Evolutionary conservation across 441 rosid genomes (phyloP).

Genomic region (Rhodomyrtus psidioides): DNA sequence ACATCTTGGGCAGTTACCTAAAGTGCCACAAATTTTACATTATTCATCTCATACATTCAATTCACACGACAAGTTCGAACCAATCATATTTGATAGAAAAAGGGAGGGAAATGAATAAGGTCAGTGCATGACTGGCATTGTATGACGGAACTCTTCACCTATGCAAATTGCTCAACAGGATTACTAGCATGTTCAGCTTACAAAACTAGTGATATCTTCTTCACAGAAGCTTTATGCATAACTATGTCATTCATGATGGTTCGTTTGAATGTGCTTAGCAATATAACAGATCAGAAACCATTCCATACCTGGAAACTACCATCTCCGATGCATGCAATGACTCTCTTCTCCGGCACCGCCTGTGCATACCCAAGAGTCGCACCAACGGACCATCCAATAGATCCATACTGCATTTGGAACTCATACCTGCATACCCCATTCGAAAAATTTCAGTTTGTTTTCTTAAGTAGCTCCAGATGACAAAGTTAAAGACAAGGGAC

Average conservation of each 20-base stretch:
- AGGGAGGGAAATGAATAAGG: background rate
- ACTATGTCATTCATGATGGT: background rate
- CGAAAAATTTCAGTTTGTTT: background rate
- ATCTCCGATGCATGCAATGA: constrained; percentile 13
- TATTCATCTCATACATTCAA: background rate
- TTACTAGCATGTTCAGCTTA: background rate
- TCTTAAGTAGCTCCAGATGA: background rate
- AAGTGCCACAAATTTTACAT: background rate
- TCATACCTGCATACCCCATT: constrained; percentile 5
- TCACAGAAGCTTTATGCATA: background rate
- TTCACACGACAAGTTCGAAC: background rate
- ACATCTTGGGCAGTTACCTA: constrained; percentile 14
- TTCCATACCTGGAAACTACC: constrained; percentile 12
- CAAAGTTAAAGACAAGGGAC: background rate
- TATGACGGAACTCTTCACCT: background rate
- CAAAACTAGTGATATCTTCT: background rate
- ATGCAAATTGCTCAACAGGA: background rate
- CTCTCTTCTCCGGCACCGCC: constrained; percentile 5
- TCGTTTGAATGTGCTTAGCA: background rate
- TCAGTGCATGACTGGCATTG: background rate
- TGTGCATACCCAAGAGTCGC: constrained; percentile 17
- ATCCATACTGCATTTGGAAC: constrained; percentile 20
- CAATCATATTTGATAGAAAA: background rate
- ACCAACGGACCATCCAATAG: constrained; percentile 13
- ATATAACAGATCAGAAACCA: background rate